Percentiles rank a stretch among this genome's conserved stretches.
phyloP scores from a whole-genome alignment of 352 stramenopile species.

The Phytophthora podocarpi region DNA sequence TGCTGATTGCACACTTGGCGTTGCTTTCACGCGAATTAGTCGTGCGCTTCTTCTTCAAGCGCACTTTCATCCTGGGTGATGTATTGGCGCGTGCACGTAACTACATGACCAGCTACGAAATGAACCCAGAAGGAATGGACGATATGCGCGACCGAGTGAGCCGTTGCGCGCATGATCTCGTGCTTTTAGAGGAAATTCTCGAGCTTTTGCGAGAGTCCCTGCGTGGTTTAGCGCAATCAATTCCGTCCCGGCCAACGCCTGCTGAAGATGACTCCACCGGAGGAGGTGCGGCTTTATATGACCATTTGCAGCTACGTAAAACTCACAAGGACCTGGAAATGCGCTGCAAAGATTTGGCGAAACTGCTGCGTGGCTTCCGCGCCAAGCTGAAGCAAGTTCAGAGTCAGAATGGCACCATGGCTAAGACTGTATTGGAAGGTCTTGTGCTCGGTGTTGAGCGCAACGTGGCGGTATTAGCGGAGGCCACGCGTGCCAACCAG shows the following conservation, averaged over 20 bases:
- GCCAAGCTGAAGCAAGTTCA: slow-evolving; percentile 91
- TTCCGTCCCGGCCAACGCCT: slow-evolving; percentile 62
- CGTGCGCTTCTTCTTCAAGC: slow-evolving; percentile 95
- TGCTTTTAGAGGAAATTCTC: slow-evolving; percentile 96
- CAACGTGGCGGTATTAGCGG: slow-evolving; percentile 63
- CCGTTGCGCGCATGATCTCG: slow-evolving; percentile 94
- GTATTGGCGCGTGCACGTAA: slow-evolving; percentile 92
- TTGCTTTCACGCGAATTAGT: slow-evolving; percentile 94
- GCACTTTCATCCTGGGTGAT: slow-evolving; percentile 96
- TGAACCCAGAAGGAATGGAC: slow-evolving; percentile 91
- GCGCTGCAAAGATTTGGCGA: slow-evolving; percentile 93
- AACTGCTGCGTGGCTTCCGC: slow-evolving; percentile 90
- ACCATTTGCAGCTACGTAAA: slow-evolving; percentile 92
- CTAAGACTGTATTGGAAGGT: slow-evolving; percentile 72
- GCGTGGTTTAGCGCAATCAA: slow-evolving; percentile 74
- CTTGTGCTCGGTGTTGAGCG: slow-evolving; percentile 66
- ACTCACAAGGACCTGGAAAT: slow-evolving; percentile 86
- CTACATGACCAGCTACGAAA: slow-evolving; percentile 92
- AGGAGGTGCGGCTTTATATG: slow-evolving; percentile 88
- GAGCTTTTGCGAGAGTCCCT: slow-evolving; percentile 95
- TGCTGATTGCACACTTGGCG: slow-evolving; percentile 93
- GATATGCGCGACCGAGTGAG: slow-evolving; percentile 92
- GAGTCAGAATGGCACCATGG: slow-evolving; percentile 78
- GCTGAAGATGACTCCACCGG: slow-evolving; percentile 86
- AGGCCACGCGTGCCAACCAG: slow-evolving; percentile 70